Conservation (phyloP, 2,329 filamentous ascomycete genomes). For the Teratosphaeriaceae sp. region DNA sequence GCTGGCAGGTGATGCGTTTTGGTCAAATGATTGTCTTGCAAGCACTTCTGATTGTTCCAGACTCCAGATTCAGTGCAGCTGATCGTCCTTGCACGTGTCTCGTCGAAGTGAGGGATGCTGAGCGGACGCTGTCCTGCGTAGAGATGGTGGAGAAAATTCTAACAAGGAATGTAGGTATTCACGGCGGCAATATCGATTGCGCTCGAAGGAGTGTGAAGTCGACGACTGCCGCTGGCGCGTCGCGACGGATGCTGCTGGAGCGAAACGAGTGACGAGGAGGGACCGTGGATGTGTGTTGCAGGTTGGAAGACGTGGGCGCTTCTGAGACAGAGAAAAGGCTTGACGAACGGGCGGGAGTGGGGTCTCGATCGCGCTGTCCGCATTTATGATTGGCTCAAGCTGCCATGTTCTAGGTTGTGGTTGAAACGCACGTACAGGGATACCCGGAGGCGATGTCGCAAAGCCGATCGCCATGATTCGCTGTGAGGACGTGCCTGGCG, state of each 20-base stretch:
- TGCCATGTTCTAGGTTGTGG: no score
- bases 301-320: constrained; percentile 4
- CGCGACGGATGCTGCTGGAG: constrained; percentile 6
- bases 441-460: no score
- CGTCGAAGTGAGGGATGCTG: constrained; percentile 1
- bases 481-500: no score
- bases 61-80: background rate
- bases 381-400: no score
- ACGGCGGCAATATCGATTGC: constrained; percentile 1
- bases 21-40: constrained; percentile 1
- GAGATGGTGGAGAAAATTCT: constrained; percentile 6
- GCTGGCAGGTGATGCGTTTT: constrained; percentile 1
- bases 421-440: no score
- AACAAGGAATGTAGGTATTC: constrained; percentile 7
- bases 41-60: constrained; percentile 1
- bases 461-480: no score
- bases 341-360: no score
- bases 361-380: no score
- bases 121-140: constrained; percentile 8
- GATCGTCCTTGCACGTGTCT: constrained; percentile 1
- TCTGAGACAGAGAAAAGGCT: no score
- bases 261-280: constrained; percentile 12
- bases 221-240: constrained; percentile 11
- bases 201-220: constrained; percentile 7
- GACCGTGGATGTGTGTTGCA: constrained; percentile 4